Evolutionary conservation across 179 eudicot genomes (phyloP).

Genomic region (Heliamphora pulchella): DNA sequence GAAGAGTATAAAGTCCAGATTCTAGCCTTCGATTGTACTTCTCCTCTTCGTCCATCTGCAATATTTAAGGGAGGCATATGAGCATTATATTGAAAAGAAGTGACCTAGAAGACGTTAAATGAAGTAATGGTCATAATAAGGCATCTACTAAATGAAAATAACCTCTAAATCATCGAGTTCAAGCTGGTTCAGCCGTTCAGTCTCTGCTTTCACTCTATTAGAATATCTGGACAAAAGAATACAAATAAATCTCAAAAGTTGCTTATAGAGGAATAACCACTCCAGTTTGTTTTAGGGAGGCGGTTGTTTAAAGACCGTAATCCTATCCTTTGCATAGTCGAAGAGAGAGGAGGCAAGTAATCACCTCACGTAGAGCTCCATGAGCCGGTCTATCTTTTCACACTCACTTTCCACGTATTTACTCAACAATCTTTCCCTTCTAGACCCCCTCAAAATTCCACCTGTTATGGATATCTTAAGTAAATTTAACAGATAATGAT

Average conservation of each 20-base stretch:
- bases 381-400: conserved; percentile 93
- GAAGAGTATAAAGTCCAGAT: conserved; percentile 89
- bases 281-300: neutral
- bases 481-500: neutral
- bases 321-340: neutral
- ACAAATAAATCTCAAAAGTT: conserved; percentile 6
- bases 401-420: conserved; percentile 92
- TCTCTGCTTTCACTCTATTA: conserved; percentile 82
- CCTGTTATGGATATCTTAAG: conserved; percentile 32
- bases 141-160: neutral
- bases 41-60: conserved; percentile 94
- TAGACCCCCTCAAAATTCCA: conserved; percentile 86
- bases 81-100: neutral
- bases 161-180: conserved; percentile 97
- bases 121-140: neutral
- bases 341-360: conserved; percentile 11
- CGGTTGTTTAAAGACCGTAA: neutral
- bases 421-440: conserved; percentile 89
- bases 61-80: conserved; percentile 19
- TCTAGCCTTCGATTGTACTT: conserved; percentile 77
- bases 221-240: conserved; percentile 51
- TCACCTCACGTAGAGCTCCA: conserved; percentile 94
- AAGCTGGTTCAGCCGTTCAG: conserved; percentile 59
- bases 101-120: neutral
- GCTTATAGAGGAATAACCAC: neutral